phyloP scores from a whole-genome alignment of 768 basidiomycete species.

The Boletus speciosus region DNA sequence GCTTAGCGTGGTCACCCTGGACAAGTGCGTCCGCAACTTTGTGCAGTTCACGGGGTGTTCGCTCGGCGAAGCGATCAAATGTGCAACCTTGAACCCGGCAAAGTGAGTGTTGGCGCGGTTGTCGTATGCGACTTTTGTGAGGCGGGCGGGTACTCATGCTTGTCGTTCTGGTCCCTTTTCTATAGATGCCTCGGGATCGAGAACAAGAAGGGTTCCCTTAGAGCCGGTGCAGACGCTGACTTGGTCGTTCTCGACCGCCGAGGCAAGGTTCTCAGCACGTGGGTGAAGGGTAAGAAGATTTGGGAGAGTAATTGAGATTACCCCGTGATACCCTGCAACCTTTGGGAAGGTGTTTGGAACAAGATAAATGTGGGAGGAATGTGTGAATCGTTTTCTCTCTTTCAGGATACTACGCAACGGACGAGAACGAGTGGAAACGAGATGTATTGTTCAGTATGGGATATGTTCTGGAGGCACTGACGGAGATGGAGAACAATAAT shows the following conservation, averaged over 20 bases:
- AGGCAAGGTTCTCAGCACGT: conserved; percentile 66
- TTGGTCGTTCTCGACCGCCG: conserved; percentile 68
- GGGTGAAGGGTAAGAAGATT: conserved; percentile 73
- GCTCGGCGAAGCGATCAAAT: conserved; percentile 78
- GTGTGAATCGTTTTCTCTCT: background rate
- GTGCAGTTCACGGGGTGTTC: conserved; percentile 80
- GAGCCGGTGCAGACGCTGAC: conserved; percentile 84
- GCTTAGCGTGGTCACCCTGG: conserved; percentile 71
- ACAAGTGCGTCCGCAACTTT: conserved; percentile 85
- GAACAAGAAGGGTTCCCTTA: conserved; percentile 74
- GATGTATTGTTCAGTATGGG: background rate
- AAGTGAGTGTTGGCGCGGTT: conserved; percentile 40
- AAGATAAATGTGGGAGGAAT: background rate
- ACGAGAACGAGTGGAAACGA: background rate
- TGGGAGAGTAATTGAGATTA: conserved; percentile 44
- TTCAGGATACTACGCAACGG: background rate
- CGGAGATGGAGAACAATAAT: background rate
- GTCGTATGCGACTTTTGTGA: background rate
- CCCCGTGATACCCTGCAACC: background rate
- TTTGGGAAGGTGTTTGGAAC: background rate
- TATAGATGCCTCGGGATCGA: conserved; percentile 73
- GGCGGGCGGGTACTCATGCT: background rate
- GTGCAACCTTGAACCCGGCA: conserved; percentile 84
- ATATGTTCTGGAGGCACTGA: background rate
- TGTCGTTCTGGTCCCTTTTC: background rate